Evolutionary conservation across 768 basidiomycete species (phyloP), one percentile per base, ranked within the genome.

Genomic region (Pleurotus platypus): DNA sequence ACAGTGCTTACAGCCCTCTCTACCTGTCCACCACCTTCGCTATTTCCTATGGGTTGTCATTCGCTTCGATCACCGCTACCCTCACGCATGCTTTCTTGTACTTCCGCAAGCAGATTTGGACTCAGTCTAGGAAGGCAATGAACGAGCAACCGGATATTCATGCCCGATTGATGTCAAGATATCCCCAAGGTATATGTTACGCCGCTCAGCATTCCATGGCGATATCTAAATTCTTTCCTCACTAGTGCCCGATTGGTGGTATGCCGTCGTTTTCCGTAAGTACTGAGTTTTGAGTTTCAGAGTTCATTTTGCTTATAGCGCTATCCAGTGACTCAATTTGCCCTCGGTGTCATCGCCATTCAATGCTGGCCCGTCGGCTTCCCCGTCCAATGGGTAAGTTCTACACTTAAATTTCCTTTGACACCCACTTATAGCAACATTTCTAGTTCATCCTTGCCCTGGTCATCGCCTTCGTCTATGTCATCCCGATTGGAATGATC

Each of bases 211-310:
- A 8, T 16, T 39, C 30, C 9, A n/a, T 6, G 13, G 3, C 16
- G 4, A 20, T 9, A 26, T 53, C 5, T 38, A 12, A 16, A n/a
- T 12, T 22, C 26, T 9, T 22, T 22, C 9, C 5, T 35, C 40
- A n/a, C 7, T 12, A 83, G 86, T 93, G 13, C 92, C 91, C 1
- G 81, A 92, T 58, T 92, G 89, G 90, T 94, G 92, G 92, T 94
- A 92, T 67, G 67, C 74, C 7, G 64, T 77, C 43, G 77, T 94
- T 50, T 90, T 92, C 70, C 68, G 69, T 79, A 72, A 60, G 75
- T 72, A 16, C 24, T 26, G 35, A 11, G 63, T 46, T 48, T 72
- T 26, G 57, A 74, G 42, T 26, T 66, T 38, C 67, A n/a, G 16
- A 61, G 60, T 42, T 15, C 55, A 53, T 38, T 60, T 45, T 62